Conservation (phyloP, 2,329 filamentous ascomycete species). For the Phialophora macrospora region DNA sequence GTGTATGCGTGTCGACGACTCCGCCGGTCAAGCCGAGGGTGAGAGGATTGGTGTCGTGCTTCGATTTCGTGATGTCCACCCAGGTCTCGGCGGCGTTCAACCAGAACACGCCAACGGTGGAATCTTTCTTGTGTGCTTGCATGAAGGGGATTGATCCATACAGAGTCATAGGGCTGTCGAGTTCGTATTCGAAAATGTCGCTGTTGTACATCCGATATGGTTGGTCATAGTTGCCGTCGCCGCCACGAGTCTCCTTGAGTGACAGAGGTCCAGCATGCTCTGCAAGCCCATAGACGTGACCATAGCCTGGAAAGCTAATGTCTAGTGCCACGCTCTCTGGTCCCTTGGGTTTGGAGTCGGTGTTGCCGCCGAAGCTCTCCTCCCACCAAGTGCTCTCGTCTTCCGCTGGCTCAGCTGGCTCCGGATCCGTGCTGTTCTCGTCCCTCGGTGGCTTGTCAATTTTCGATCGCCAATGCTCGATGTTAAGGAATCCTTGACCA, state of each 20-base stretch:
- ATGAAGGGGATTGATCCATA: constrained; percentile 98
- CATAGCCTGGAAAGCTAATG: constrained; percentile 88
- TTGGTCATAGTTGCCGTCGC: constrained; percentile 80
- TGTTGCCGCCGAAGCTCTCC: constrained; percentile 92
- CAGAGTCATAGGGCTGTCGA: constrained; percentile 97
- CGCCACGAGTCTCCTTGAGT: constrained; percentile 84
- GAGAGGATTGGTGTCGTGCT: constrained; percentile 73
- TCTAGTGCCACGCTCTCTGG: constrained; percentile 91
- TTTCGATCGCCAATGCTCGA: constrained; percentile 95
- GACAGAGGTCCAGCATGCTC: constrained; percentile 89
- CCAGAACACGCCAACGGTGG: constrained; percentile 96
- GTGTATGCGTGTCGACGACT: constrained; percentile 76
- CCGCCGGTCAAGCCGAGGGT: constrained; percentile 73
- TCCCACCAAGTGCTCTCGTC: constrained; percentile 98
- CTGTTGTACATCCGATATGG: constrained; percentile 95
- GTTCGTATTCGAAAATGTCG: constrained; percentile 96
- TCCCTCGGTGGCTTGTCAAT: constrained; percentile 62
- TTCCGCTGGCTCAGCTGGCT: constrained; percentile 54
- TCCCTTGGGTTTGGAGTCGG: constrained; percentile 90
- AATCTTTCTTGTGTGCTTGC: constrained; percentile 93
- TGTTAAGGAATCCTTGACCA: constrained; percentile 82
- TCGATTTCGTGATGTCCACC: constrained; percentile 89
- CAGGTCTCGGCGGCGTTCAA: constrained; percentile 96
- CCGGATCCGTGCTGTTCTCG: constrained; percentile 50
- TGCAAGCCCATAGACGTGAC: constrained; percentile 91